Base-by-base conservation (phyloP, 225 moss, liverwort and hornwort species). In the Neckera pumila region DNA sequence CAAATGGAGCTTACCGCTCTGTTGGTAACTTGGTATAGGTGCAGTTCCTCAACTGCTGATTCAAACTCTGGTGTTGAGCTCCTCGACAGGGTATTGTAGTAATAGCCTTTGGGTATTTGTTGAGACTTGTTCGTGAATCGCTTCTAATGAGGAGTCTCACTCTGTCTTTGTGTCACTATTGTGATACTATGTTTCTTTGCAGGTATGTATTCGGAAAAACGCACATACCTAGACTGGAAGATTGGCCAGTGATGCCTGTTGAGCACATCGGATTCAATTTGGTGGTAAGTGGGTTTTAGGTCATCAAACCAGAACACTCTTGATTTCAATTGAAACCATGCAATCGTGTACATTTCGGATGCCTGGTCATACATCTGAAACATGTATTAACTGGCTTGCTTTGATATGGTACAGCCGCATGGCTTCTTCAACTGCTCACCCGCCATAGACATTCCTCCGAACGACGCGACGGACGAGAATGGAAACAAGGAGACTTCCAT, bases 201-300 rank as follows among this genome's bases (percentile, higher is more conserved):
- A 96, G 96, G 95, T 96, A 96, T 74, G 92, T 96, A n/a, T 97
- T 97, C 80, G 96, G 96, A 87, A 93, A 94, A 62, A 97, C 96
- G 23, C 97, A 97, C 74, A 92, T 95, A 62, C 97, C 96, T 36
- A 93, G 96, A 83, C 80, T 97, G 75, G 97, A 97, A 86, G 97
- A 97, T 89, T 97, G 96, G 97, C 97, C 96, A 64, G 96, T 97
- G n/a, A 97, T 97, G 97, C 97, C 97, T 79, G 95, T 97, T 26
- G 97, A 95, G 89, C 94, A 96, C 80, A 95, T 95, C 71, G 96
- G 97, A 40, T 97, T 97, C 87, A 91, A 73, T 53, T 91, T 97
- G 54, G 71, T 87, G 94, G 96, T 96, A 45, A 90, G 94, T 92
- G 71, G 58, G 38, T n/a, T 54, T 82, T 30, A 33, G 58, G 6